Percentiles rank a stretch among this genome's conserved stretches.
These are phyloP conservation scores for Pseudogymnoascus verrucosus DNA, from an alignment of 2,329 filamentous ascomycete genomes.

Conservation along the genomic window DNA sequence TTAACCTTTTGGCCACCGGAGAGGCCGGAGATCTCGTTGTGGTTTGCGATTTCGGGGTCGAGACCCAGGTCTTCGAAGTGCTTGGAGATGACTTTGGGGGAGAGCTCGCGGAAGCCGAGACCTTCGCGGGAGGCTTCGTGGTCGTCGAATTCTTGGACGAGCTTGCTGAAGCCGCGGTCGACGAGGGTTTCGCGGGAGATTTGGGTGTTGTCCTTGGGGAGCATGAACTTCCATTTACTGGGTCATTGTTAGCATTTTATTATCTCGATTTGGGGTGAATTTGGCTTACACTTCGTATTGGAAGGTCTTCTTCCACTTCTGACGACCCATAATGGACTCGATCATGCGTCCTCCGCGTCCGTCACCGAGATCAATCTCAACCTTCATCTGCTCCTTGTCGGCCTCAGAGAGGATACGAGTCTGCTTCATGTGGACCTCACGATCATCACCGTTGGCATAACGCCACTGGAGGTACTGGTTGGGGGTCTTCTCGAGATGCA, in stretches of 20 bases:
- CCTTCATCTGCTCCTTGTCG: slow-evolving; percentile 88
- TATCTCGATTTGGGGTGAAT: too few species aligned
- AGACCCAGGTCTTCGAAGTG: slow-evolving; percentile 96
- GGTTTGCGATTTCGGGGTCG: slow-evolving; percentile 95
- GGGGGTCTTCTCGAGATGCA: slow-evolving; percentile 98
- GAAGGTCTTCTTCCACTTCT: slow-evolving; percentile 99
- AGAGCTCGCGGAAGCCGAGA: slow-evolving; percentile 88
- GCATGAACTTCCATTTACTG: slow-evolving; percentile 77
- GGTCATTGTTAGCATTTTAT: slow-evolving; percentile 25
- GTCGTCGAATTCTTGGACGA: slow-evolving; percentile 96
- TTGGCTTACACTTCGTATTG: slow-evolving; percentile 79
- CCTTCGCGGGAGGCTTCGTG: slow-evolving; percentile 98
- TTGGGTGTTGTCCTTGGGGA: slow-evolving; percentile 90
- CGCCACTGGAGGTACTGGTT: slow-evolving; percentile 99
- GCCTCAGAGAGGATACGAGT: slow-evolving; percentile 80
- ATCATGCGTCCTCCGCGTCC: slow-evolving; percentile 70
- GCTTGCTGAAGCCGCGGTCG: slow-evolving; percentile 80
- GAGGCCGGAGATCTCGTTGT: slow-evolving; percentile 94
- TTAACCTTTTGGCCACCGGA: slow-evolving; percentile 99
- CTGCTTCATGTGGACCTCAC: slow-evolving; percentile 95
- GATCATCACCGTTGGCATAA: slow-evolving; percentile 93
- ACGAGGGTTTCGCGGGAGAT: slow-evolving; percentile 87
- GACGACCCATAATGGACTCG: slow-evolving; percentile 85
- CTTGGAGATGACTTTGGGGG: slow-evolving; percentile 90
- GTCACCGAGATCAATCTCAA: slow-evolving; percentile 74